Base-by-base conservation (phyloP, 192 early-diverging fungal genomes). In the Physocladia obscura region DNA sequence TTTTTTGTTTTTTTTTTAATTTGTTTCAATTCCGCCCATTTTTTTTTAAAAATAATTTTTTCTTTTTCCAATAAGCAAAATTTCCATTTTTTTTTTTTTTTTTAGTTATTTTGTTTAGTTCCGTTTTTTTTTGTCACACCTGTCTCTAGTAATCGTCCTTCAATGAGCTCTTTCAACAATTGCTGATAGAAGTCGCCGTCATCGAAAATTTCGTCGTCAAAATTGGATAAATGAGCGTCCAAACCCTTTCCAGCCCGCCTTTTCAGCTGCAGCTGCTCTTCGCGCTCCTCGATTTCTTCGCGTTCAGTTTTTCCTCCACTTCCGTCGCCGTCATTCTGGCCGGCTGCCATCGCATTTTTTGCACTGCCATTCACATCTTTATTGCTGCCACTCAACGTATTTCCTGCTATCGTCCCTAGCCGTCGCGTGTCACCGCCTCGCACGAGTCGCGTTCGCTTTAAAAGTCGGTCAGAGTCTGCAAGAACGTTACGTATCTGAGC, bases 181-280 rank as follows among this genome's bases (percentile, higher is more conserved):
- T 93, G 92, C 68, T 93, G 90, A 76, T 98, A 98, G 75, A 93
- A 98, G 76, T 98, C 96, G 0, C 88, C 84, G 69, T 98, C 96
- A 70, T 98, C 96, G 81, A 97, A 98, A 32, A 98, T 89, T 56
- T 97, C 92, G 11, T 77, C 64, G 60, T 96, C 94, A 61, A 92
- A 86, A 51, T 93, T 88, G 32, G 82, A 74, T 48, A 90, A 73
- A 71, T 87, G 84, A 22, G 77, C 77, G 62, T 89, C 91, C 38
- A 52, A 11, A 19, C 75, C 73, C 49, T 63, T 27, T 74, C 44
- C 22, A 17, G 8, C 38, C 30, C 35, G 49, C 30, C 75, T 19
- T 24, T 57, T 65, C 63, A 65, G 17, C 24, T 52, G 19, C 34
- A 35, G 30, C 19, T 26, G n/a, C 48, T 61, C 49, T 36, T 65